A percentile compares a stretch with the other conserved stretches of the same genome.
Conservation (phyloP, 768 basidiomycete species). For the Chalciporus piperatus region DNA sequence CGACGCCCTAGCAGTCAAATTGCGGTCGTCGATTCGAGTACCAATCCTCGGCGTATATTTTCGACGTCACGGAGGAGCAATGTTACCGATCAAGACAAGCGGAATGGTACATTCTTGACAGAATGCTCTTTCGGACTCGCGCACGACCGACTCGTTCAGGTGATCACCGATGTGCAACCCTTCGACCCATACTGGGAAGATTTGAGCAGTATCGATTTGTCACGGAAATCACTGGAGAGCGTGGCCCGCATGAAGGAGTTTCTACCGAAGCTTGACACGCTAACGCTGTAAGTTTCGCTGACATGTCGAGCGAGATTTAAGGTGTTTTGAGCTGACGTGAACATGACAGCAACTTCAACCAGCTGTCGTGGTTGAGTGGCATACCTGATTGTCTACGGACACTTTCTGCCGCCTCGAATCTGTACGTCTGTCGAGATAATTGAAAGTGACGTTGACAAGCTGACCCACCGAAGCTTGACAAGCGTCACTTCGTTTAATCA, state of each 20-base stretch:
- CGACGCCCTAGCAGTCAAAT: slow-evolving; percentile 39
- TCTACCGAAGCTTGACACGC: slow-evolving; percentile 70
- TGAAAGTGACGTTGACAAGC: slow-evolving; percentile 11
- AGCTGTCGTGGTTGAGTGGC: slow-evolving; percentile 78
- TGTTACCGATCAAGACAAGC: slow-evolving; percentile 30
- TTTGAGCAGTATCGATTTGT: slow-evolving; percentile 69
- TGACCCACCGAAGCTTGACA: slow-evolving; percentile 59
- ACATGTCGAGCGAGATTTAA: slow-evolving; percentile 3
- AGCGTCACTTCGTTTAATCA: slow-evolving; percentile 87
- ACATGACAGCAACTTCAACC: slow-evolving; percentile 61
- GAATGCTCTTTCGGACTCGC: slow-evolving; percentile 96
- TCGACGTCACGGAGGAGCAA: slow-evolving; percentile 44
- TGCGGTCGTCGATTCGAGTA: slow-evolving; percentile 18
- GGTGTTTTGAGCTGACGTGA: slow-evolving; percentile 15
- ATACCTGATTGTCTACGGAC: slow-evolving; percentile 69
- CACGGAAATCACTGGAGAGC: slow-evolving; percentile 56
- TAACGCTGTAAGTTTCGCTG: slow-evolving; percentile 64
- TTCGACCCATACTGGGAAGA: slow-evolving; percentile 95
- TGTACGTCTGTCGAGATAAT: slow-evolving; percentile 39
- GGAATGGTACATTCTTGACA: slow-evolving; percentile 76
- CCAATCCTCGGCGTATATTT: slow-evolving; percentile 39
- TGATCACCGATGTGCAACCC: slow-evolving; percentile 92
- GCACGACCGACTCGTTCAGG: slow-evolving; percentile 86
- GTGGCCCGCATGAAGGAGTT: slow-evolving; percentile 84
- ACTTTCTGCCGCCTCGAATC: slow-evolving; percentile 73